Percentiles rank a stretch among this genome's conserved stretches.
Conservation (phyloP, 768 basidiomycete species). For the Phaeotremella skinneri region DNA sequence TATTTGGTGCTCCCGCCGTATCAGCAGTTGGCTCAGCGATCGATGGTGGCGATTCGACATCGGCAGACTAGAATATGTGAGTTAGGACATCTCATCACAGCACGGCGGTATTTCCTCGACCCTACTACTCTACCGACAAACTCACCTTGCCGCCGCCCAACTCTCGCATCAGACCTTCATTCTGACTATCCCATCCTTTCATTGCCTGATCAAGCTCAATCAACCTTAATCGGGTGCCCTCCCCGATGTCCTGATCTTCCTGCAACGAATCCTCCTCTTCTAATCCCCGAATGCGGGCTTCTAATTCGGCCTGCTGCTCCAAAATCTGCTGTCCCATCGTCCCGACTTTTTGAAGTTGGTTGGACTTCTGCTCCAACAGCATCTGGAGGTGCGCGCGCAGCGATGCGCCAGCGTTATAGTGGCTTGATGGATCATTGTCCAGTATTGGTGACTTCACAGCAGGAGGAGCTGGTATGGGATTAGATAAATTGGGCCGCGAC, state of each 20-base stretch:
- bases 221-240: conserved; percentile 37
- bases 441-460: conserved; percentile 20
- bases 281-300: conserved; percentile 68
- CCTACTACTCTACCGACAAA: too few relatives aligned
- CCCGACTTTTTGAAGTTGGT: conserved; percentile 86
- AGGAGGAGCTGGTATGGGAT: conserved; percentile 27
- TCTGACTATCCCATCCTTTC: conserved; percentile 46
- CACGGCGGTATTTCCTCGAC: too few relatives aligned
- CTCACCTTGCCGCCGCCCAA: conserved; percentile 39
- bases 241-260: conserved; percentile 31
- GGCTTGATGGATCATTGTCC: conserved; percentile 21
- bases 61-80: conserved; percentile 44
- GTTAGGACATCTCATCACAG: not conserved
- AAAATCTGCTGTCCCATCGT: conserved; percentile 91
- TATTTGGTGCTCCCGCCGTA: conserved; percentile 15
- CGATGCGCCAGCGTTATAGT: conserved; percentile 2
- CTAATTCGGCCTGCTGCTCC: conserved; percentile 87
- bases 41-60: conserved; percentile 66
- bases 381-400: conserved; percentile 53
- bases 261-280: conserved; percentile 69
- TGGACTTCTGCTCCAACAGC: conserved; percentile 84
- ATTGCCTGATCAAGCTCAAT: conserved; percentile 45
- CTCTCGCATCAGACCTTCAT: conserved; percentile 45
- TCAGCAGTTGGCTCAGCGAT: conserved; percentile 11
- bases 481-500: conserved; percentile 29